Percentiles rank a stretch among this genome's conserved stretches.
Conservation (phyloP, 176 grass and related monocot genomes). For the Musa schizocarpa region DNA sequence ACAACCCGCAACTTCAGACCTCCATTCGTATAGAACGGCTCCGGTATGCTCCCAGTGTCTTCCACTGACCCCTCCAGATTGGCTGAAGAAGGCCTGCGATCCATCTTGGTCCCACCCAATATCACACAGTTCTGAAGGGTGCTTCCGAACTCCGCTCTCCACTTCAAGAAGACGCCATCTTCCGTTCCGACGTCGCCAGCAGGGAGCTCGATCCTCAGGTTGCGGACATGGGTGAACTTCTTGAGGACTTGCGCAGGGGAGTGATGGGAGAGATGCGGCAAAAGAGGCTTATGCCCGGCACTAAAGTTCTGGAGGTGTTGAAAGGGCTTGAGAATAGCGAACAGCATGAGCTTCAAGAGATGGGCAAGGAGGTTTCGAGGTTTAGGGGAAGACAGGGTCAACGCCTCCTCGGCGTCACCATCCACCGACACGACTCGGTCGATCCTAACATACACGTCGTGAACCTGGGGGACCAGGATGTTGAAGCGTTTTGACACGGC, state of each 20-base stretch:
- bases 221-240: conserved; percentile 3
- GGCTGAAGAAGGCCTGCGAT: background rate
- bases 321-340: conserved; percentile 4
- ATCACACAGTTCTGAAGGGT: conserved; percentile 15
- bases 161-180: conserved; percentile 14
- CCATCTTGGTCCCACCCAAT: conserved; percentile 9
- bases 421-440: background rate
- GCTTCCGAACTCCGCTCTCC: conserved; percentile 15
- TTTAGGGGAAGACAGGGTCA: background rate
- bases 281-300: background rate
- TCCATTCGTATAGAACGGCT: conserved; percentile 3
- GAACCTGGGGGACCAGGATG: background rate
- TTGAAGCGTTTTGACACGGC: conserved; percentile 14
- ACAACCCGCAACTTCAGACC: background rate
- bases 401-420: background rate
- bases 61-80: background rate
- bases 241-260: conserved; percentile 13
- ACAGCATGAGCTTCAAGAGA: conserved; percentile 1
- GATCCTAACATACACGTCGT: conserved; percentile 3
- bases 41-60: conserved; percentile 6
- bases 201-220: conserved; percentile 13
- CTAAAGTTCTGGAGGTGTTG: background rate
- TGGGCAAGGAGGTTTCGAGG: background rate
- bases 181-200: conserved; percentile 8
- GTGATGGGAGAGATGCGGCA: background rate